phyloP scores from a whole-genome alignment of 805 yeast species.

The Myxozyma udenii region DNA sequence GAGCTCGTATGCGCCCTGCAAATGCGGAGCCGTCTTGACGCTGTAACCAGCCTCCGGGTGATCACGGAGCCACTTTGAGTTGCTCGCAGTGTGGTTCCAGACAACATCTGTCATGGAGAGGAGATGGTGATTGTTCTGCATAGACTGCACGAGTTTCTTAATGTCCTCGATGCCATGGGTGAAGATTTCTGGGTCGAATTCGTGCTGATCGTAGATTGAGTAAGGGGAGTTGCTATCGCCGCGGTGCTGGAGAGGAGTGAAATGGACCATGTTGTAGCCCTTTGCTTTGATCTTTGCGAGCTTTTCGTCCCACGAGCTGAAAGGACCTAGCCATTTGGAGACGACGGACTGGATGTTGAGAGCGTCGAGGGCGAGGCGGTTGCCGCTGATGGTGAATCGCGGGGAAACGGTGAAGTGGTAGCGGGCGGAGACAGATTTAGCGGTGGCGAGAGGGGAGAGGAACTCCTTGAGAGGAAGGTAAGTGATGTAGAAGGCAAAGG shows the following conservation, averaged over 20 bases:
- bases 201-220: slow-evolving; percentile 81
- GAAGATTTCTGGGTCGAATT: slow-evolving; percentile 68
- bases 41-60: slow-evolving; percentile 93
- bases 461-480: slow-evolving; percentile 43
- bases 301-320: slow-evolving; percentile 61
- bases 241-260: slow-evolving; percentile 86
- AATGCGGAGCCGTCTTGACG: slow-evolving; percentile 82
- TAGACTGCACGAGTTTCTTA: slow-evolving; percentile 44
- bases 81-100: slow-evolving; percentile 90
- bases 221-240: slow-evolving; percentile 93
- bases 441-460: slow-evolving; percentile 27
- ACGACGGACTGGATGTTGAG: slow-evolving; percentile 80
- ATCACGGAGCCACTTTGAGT: slow-evolving; percentile 77
- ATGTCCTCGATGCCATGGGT: slow-evolving; percentile 54
- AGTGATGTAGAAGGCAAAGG: slow-evolving; percentile 69
- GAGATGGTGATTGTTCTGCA: slow-evolving; percentile 57
- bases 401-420: slow-evolving; percentile 77
- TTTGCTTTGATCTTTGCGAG: slow-evolving; percentile 62
- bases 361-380: slow-evolving; percentile 67
- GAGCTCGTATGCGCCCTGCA: slow-evolving; percentile 76
- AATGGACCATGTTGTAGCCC: slow-evolving; percentile 94
- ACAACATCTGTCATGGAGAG: slow-evolving; percentile 88
- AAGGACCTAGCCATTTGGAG: slow-evolving; percentile 86
- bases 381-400: slow-evolving; percentile 54
- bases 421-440: slow-evolving; percentile 50